A percentile compares a stretch with the other conserved stretches of the same genome.
Evolutionary conservation across 768 basidiomycete species (phyloP).

Genomic region (Trametes cinnabarina): DNA sequence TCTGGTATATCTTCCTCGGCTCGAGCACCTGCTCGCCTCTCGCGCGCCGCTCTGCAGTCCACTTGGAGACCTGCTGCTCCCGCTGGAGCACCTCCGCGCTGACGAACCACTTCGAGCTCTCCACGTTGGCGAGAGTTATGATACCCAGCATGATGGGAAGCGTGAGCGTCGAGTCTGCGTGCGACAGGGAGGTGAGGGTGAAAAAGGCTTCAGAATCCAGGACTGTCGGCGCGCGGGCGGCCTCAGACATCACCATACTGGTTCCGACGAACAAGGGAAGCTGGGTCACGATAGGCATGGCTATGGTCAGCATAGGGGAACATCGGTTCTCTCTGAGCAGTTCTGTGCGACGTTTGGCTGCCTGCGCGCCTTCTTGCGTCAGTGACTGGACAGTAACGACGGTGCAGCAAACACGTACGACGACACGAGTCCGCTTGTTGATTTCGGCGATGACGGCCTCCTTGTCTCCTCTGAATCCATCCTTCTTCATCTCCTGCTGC

Average conservation of each 20-base stretch:
- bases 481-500: constrained; percentile 50
- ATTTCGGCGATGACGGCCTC: constrained; percentile 49
- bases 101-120: constrained; percentile 73
- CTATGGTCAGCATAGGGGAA: constrained; percentile 53
- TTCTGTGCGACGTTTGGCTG: constrained; percentile 48
- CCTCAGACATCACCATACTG: constrained; percentile 53
- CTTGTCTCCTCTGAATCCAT: constrained; percentile 54
- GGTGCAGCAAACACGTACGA: constrained; percentile 37
- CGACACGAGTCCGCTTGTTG: constrained; percentile 43
- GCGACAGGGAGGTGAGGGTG: constrained; percentile 66
- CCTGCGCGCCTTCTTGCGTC: constrained; percentile 39
- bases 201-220: constrained; percentile 78
- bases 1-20: constrained; percentile 52
- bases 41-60: constrained; percentile 43
- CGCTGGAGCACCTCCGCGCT: constrained; percentile 55
- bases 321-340: constrained; percentile 61
- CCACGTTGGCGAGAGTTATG: constrained; percentile 76
- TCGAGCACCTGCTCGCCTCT: constrained; percentile 45
- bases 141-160: constrained; percentile 72
- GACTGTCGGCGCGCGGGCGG: constrained; percentile 57
- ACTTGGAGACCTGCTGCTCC: constrained; percentile 45
- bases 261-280: constrained; percentile 71
- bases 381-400: neutral
- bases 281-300: constrained; percentile 62
- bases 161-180: constrained; percentile 67